These are phyloP conservation scores for Pseudogymnoascus sp. DNA, from an alignment of 2,329 filamentous ascomycete genomes.

Conservation along the genomic window DNA sequence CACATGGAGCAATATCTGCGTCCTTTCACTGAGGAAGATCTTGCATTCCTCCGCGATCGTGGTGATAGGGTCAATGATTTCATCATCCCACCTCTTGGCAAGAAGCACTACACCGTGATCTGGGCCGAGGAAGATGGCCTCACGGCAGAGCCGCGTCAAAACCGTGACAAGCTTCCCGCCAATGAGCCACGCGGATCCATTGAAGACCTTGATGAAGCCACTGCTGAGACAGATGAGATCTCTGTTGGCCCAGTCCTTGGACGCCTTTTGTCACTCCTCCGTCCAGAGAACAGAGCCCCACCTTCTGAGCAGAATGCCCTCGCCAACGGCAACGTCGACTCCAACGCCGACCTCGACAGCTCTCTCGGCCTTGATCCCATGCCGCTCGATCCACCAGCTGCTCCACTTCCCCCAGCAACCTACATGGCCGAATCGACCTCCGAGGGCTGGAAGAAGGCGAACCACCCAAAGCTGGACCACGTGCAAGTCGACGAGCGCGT, in stretches of 20 bases:
- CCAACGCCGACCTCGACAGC: conserved; percentile 39
- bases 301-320: conserved; percentile 49
- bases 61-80: conserved; percentile 80
- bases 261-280: conserved; percentile 70
- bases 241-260: conserved; percentile 81
- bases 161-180: conserved; percentile 58
- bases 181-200: conserved; percentile 81
- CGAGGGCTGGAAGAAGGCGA: conserved; percentile 71
- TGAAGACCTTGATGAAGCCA: conserved; percentile 77
- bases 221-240: conserved; percentile 81
- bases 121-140: conserved; percentile 92
- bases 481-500: conserved; percentile 81
- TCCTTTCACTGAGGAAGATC: conserved; percentile 83
- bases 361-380: conserved; percentile 25
- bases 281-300: conserved; percentile 60
- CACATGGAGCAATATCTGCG: conserved; percentile 90
- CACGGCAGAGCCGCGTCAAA: conserved; percentile 54
- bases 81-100: conserved; percentile 74
- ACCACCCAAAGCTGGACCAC: conserved; percentile 72
- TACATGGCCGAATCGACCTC: conserved; percentile 70
- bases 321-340: conserved; percentile 45
- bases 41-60: conserved; percentile 84
- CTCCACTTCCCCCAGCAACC: conserved; percentile 57
- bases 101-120: conserved; percentile 76
- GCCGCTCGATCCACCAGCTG: conserved; percentile 16